A percentile compares a stretch with the other conserved stretches of the same genome.
phyloP scores from a whole-genome alignment of 1,139 yeast species.

The Zhuliangozyma parablackwelliae region DNA sequence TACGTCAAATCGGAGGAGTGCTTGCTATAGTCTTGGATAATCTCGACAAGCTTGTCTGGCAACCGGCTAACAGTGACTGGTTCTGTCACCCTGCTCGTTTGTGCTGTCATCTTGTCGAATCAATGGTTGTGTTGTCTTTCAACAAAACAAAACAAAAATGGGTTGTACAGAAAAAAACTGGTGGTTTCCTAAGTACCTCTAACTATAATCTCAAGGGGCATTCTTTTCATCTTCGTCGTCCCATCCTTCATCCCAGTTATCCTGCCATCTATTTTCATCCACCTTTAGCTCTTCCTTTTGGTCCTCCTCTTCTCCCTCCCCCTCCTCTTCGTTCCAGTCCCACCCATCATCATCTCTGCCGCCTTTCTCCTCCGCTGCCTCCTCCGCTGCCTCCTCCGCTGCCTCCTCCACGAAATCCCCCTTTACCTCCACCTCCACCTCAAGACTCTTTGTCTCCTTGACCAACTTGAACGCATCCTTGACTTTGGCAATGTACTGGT shows the following conservation, averaged over 20 bases:
- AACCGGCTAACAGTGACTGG: constrained; percentile 14
- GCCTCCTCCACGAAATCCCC: not conserved
- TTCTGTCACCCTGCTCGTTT: not conserved
- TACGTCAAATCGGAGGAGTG: constrained; percentile 9
- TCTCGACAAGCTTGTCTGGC: constrained; percentile 17
- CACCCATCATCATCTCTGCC: not conserved
- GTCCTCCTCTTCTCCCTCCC: no score
- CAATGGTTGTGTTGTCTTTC: no score
- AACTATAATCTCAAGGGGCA: not conserved
- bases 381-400: not conserved
- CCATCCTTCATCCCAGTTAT: constrained; percentile 24
- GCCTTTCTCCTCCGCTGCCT: not conserved
- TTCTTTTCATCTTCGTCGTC: constrained; percentile 13
- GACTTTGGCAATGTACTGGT: constrained; percentile 22
- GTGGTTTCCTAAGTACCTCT: no score
- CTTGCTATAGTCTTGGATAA: constrained; percentile 19
- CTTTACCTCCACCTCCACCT: constrained; percentile 3
- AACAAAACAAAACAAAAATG: no score
- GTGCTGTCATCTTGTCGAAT: not conserved
- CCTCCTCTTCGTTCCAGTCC: no score
- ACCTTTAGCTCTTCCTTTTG: not conserved
- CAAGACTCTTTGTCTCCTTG: constrained; percentile 2
- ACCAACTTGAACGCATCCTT: constrained; percentile 14
- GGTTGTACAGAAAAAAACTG: no score
- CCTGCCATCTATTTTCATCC: constrained; percentile 16